Percentiles rank a stretch among this genome's conserved stretches.
phyloP scores from a whole-genome alignment of 306 rosid genomes.

The Vicia villosa region DNA sequence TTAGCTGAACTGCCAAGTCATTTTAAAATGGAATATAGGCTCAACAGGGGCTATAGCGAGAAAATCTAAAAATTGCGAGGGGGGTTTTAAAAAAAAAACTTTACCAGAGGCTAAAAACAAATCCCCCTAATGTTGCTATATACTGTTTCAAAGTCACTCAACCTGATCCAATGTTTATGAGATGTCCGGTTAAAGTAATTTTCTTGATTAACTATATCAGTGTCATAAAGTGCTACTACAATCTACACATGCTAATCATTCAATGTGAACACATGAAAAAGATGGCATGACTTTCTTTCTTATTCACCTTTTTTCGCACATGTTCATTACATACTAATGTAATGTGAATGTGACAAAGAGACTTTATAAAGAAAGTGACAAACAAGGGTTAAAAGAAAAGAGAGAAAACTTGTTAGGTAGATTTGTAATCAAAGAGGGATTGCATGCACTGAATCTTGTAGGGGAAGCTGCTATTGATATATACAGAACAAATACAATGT shows the following conservation, averaged over 20 bases:
- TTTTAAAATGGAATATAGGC: too few relatives aligned
- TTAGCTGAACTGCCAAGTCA: too few relatives aligned
- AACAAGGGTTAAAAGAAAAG: background rate
- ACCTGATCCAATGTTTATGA: too few relatives aligned
- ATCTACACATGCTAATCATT: background rate
- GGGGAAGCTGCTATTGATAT: background rate
- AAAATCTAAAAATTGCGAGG: too few relatives aligned
- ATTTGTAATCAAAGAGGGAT: background rate
- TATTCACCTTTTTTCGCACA: background rate
- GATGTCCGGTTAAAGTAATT: too few relatives aligned
- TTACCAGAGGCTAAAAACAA: too few relatives aligned
- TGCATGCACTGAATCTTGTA: slow-evolving; percentile 40
- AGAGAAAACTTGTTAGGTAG: background rate
- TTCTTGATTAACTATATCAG: too few relatives aligned
- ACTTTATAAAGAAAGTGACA: background rate
- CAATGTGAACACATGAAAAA: slow-evolving; percentile 1
- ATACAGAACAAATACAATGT: slow-evolving; percentile 23
- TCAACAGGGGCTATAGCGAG: too few relatives aligned
- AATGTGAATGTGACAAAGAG: background rate
- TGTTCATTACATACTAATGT: background rate
- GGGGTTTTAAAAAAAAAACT: too few relatives aligned
- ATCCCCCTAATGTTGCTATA: too few relatives aligned
- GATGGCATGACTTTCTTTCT: background rate
- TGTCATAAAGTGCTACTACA: too few relatives aligned
- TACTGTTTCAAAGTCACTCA: too few relatives aligned